Base-by-base conservation (phyloP, 306 rosid genomes). In the Cyamopsis tetragonoloba region DNA sequence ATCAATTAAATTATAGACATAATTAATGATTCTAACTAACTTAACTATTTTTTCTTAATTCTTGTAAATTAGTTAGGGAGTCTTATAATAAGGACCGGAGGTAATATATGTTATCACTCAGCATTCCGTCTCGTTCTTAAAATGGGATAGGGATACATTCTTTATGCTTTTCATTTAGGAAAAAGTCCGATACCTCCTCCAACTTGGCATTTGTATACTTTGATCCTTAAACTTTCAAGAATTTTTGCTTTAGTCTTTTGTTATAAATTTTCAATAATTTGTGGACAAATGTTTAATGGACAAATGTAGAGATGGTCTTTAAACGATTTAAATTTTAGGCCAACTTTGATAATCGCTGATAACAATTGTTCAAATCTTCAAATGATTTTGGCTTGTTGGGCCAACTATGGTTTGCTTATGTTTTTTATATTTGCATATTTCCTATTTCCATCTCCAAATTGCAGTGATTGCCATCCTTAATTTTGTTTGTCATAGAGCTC, bases 401-500 rank as follows among this genome's bases (percentile, higher is more conserved):
- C 31, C 46, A 20, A 38, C 49, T 38, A n/a, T 53, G 2, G 8
- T 26, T 24, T 59, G 37, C 17, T 4, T 17, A 14, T 61, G 17
- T 57, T 3, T 66, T 28, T 65, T 55, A 34, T 72, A 22, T 59
- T 1, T 34, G 62, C 49, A 54, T 34, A 9, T 35, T 23, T 62
- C 28, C 27, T 14, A 44, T 53, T 43, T 71, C 14, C 27, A 32
- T 22, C 39, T 64, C 32, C 53, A 17, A 22, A 14, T 43, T 32
- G 30, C 8, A 10, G 31, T 38, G 19, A 24, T 32, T 62, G 34
- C 34, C 17, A 51, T 86, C 91, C 96, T 91, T 86, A 79, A 91
- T 72, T 48, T 46, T 39, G 26, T 43, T 70, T 70, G 66, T 71
- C 4, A 66, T 55, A 91, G 95, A 86, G 98, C 97, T 23, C 88